Evolutionary conservation across 768 basidiomycete genomes (phyloP).

Genomic region (Ramaria sp.): DNA sequence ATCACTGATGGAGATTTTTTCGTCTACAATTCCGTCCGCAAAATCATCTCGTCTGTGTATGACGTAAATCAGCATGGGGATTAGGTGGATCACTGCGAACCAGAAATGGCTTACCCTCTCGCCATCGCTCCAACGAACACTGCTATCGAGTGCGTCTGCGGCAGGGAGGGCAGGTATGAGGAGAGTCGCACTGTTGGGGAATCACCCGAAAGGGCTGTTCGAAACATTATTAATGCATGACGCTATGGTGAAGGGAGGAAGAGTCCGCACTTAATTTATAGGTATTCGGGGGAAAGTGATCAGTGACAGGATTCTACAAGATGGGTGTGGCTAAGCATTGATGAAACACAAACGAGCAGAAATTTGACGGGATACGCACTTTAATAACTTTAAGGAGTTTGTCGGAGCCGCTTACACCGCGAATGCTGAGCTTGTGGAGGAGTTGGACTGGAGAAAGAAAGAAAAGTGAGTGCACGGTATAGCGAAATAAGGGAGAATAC

Average conservation of each 20-base stretch:
- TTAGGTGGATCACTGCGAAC: neutral
- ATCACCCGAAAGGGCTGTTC: constrained; percentile 81
- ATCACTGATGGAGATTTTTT: constrained; percentile 94
- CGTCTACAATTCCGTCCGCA: constrained; percentile 88
- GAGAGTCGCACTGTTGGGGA: constrained; percentile 74
- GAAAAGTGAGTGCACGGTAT: neutral
- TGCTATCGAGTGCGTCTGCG: constrained; percentile 80
- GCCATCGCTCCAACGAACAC: constrained; percentile 99
- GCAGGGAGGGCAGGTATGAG: constrained; percentile 74
- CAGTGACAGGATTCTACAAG: constrained; percentile 78
- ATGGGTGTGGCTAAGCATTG: neutral
- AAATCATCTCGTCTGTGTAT: constrained; percentile 68
- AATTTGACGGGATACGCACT: constrained; percentile 30
- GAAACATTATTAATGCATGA: neutral
- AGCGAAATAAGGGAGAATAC: neutral
- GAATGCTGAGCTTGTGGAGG: constrained; percentile 88
- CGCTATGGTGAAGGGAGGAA: neutral
- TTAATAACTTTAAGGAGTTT: constrained; percentile 96
- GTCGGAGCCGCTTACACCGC: constrained; percentile 93
- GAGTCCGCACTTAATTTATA: constrained; percentile 70
- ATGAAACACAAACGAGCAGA: neutral
- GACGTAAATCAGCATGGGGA: neutral
- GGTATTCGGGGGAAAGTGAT: constrained; percentile 92
- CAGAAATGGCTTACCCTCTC: constrained; percentile 41
- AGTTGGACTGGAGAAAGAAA: constrained; percentile 67